These are phyloP conservation scores for Lactarius quietus DNA, from an alignment of 768 basidiomycete genomes.

Conservation along the genomic window DNA sequence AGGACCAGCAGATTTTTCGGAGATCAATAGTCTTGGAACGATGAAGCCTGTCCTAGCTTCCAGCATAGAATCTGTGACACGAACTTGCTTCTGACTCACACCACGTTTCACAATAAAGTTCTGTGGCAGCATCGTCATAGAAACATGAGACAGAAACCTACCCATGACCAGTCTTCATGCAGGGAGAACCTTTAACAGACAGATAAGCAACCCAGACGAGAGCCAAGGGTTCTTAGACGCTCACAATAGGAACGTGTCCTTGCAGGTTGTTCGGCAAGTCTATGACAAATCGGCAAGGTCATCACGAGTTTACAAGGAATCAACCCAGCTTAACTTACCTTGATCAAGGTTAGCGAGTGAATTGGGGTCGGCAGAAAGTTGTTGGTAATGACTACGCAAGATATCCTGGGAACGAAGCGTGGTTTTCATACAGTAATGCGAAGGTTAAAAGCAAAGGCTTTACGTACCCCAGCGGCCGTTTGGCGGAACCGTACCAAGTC, in stretches of 20 bases:
- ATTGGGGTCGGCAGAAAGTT: conserved; percentile 88
- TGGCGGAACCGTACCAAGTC: conserved; percentile 93
- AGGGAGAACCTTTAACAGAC: conserved; percentile 63
- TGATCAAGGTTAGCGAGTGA: conserved; percentile 95
- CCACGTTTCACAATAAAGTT: conserved; percentile 90
- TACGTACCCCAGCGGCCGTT: conserved; percentile 56
- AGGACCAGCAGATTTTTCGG: conserved; percentile 94
- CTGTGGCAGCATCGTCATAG: not conserved
- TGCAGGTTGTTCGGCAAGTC: conserved; percentile 97
- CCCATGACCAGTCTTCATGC: conserved; percentile 95
- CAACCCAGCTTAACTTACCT: conserved; percentile 46
- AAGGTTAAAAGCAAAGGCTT: not conserved
- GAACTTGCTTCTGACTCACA: conserved; percentile 49
- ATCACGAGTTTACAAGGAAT: not conserved
- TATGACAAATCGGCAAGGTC: conserved; percentile 30
- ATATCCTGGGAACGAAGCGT: conserved; percentile 54
- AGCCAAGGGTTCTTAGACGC: conserved; percentile 31
- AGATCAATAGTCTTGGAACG: conserved; percentile 89
- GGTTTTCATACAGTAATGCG: not conserved
- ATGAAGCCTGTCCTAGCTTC: conserved; percentile 77
- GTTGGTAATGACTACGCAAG: conserved; percentile 88
- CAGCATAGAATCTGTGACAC: conserved; percentile 26
- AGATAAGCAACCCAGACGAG: conserved; percentile 9
- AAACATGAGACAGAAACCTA: conserved; percentile 36
- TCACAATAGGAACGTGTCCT: conserved; percentile 84